Evolutionary conservation across 768 basidiomycete genomes (phyloP).

Genomic region (Solioccasus polychromus): DNA sequence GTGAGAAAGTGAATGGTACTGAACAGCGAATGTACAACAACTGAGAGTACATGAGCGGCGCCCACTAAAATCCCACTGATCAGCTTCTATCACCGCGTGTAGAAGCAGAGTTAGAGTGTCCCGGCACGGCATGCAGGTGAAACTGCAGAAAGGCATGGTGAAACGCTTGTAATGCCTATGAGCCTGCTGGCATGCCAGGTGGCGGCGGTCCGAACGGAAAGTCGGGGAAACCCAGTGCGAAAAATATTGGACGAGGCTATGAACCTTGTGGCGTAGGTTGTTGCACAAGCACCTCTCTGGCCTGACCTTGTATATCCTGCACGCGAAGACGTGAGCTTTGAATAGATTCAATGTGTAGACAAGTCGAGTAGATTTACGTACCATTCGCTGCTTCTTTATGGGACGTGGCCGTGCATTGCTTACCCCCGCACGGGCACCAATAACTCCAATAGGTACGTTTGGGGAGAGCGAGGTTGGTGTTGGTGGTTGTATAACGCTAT

Average conservation of each 20-base stretch:
- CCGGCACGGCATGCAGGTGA: conserved; percentile 9
- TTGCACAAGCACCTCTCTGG: conserved; percentile 60
- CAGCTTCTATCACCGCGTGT: conserved; percentile 9
- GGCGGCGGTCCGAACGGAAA: conserved; percentile 7
- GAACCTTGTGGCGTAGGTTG: conserved; percentile 75
- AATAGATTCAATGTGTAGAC: not conserved
- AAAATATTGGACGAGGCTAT: conserved; percentile 23
- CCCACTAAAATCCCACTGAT: conserved; percentile 13
- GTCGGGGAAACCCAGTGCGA: conserved; percentile 1
- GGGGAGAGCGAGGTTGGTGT: conserved; percentile 24
- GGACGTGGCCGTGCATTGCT: conserved; percentile 62
- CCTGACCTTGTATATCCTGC: conserved; percentile 65
- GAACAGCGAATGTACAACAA: conserved; percentile 23
- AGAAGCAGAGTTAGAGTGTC: conserved; percentile 9
- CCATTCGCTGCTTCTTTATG: conserved; percentile 74
- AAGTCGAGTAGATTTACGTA: conserved; percentile 30
- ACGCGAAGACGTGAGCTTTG: conserved; percentile 6
- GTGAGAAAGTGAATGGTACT: conserved; percentile 14
- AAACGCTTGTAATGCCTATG: conserved; percentile 1
- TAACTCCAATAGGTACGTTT: conserved; percentile 27
- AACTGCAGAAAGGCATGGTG: conserved; percentile 7
- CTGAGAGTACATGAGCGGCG: conserved; percentile 17
- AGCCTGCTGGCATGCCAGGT: conserved; percentile 9
- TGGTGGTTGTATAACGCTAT: conserved; percentile 18
- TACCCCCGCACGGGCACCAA: conserved; percentile 58